These are phyloP conservation scores for Petunia hybrid DNA, from an alignment of 305 asterid species.

Conservation along the genomic window DNA sequence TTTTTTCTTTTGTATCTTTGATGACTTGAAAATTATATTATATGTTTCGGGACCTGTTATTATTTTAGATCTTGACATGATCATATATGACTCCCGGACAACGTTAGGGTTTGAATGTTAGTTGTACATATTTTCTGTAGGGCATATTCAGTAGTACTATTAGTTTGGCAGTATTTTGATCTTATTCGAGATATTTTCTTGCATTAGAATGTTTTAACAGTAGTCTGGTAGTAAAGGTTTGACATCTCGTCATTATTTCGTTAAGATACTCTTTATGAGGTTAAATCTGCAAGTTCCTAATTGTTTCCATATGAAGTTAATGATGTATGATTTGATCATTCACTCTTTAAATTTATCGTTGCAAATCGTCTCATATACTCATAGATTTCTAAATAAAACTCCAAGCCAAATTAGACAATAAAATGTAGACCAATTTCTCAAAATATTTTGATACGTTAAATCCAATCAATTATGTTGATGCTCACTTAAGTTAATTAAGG, in stretches of 20 bases:
- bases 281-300: background rate
- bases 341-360: too few relatives aligned
- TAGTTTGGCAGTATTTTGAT: slow-evolving; percentile 5
- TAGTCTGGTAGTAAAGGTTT: background rate
- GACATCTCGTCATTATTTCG: slow-evolving; percentile 9
- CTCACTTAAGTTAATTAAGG: too few relatives aligned
- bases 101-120: background rate
- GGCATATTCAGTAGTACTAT: background rate
- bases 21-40: background rate
- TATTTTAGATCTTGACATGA: background rate
- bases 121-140: background rate
- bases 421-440: too few relatives aligned
- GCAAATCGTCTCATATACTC: too few relatives aligned
- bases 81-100: background rate
- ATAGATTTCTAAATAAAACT: too few relatives aligned
- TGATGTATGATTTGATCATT: background rate
- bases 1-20: background rate
- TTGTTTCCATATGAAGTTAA: background rate
- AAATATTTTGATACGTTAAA: too few relatives aligned
- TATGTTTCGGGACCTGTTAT: background rate
- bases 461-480: too few relatives aligned
- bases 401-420: too few relatives aligned
- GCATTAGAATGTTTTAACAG: background rate
- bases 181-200: background rate
- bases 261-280: background rate